Conservation (phyloP, 2,329 filamentous ascomycete genomes). For the Clarireedia homoeocarpa region DNA sequence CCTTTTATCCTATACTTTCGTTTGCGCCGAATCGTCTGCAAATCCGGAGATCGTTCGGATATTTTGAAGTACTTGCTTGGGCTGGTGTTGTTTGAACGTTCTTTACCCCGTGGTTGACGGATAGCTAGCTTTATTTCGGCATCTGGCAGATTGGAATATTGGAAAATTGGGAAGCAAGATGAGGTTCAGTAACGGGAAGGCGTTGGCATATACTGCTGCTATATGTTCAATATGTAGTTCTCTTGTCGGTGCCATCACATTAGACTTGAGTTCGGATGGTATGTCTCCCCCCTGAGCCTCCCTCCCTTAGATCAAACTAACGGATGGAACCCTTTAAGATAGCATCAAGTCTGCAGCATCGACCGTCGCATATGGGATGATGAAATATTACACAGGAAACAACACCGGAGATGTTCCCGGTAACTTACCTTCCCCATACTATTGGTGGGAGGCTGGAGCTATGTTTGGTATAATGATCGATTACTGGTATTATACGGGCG, state of each 20-base stretch:
- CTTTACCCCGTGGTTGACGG: background rate
- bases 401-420: constrained; percentile 42
- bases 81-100: background rate
- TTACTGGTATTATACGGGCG: constrained; percentile 76
- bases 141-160: background rate
- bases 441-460: constrained; percentile 54
- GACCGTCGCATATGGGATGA: constrained; percentile 39
- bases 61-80: background rate
- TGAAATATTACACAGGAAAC: constrained; percentile 44
- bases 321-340: constrained; percentile 5
- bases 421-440: constrained; percentile 34
- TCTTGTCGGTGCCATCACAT: constrained; percentile 5
- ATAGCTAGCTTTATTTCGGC: background rate
- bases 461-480: constrained; percentile 66
- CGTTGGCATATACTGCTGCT: constrained; percentile 8
- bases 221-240: constrained; percentile 6
- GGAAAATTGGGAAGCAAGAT: constrained; percentile 3
- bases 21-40: constrained; percentile 1
- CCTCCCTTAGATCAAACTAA: background rate
- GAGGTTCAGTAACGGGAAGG: constrained; percentile 5
- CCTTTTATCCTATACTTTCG: constrained; percentile 8
- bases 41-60: background rate
- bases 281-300: background rate
- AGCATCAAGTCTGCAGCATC: constrained; percentile 29
- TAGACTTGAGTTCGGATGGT: constrained; percentile 6